Base-by-base conservation (phyloP, 257 asterid species). In the Petunia secreta region DNA sequence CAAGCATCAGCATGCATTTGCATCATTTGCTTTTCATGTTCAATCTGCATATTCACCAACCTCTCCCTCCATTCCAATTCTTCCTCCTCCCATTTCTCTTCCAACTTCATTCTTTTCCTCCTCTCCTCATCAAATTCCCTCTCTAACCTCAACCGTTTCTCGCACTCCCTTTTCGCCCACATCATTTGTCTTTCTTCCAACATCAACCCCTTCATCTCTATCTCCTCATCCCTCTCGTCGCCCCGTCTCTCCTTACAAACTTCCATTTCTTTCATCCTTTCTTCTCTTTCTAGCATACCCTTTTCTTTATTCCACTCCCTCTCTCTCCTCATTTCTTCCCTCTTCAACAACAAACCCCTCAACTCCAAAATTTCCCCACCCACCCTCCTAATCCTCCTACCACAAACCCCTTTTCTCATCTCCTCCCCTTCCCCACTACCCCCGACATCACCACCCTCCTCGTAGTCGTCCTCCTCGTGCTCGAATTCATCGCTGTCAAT, bases 51-150 rank as follows among this genome's bases (percentile, higher is more conserved):
- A 68, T 82, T 90, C 4, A 92, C 83, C 86, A 93, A 84, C 80
- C 91, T 90, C 86, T 95, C 97, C 85, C 93, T 93, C 99, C 98
- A 95, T 81, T 89, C 97, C 92, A 89, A 86, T 79, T 90, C 96
- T 59, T 93, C 97, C 76, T 89, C 94, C 87, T 92, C 95, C 94
- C 91, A 88, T 82, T 83, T 95, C 92, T 93, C 97, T 87, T 92
- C 97, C 83, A 87, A 2, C 87, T 88, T 90, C 89, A 88, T 89
- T 88, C 96, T 89, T 79, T 82, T 83, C 84, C 89, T 85, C 88
- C 89, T 91, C 88, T 93, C 97, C 86, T 88, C 90, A 1, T 82
- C 92, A 0, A 92, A 84, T 46, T 89, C 94, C 80, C 88, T 87
- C 86, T 91, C 97, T 39, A 90, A 77, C 63, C 92, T 81, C 74